Percentiles rank a stretch among this genome's conserved stretches.
Conservation (phyloP, 108 stramenopile genomes). For the Cyclostephanos tholiformis region DNA sequence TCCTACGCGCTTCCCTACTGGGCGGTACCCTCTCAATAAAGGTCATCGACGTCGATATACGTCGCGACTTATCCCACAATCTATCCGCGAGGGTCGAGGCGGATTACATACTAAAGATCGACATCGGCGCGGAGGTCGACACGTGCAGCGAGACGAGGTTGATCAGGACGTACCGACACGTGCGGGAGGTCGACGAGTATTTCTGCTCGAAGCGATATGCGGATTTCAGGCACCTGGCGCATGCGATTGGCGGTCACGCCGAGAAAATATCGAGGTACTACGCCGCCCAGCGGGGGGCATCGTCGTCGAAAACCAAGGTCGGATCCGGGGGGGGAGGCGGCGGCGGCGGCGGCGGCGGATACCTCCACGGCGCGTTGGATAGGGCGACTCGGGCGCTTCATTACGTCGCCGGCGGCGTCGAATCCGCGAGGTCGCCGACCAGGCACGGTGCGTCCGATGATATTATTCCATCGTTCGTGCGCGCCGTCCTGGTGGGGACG, state of each 20-base stretch:
- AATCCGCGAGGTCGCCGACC: not conserved
- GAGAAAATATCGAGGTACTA: slow-evolving; percentile 25
- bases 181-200: slow-evolving; percentile 15
- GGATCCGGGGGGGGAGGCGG: too few species aligned
- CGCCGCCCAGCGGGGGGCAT: not conserved
- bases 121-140: not conserved
- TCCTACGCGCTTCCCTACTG: slow-evolving; percentile 25
- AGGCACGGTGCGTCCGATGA: not conserved
- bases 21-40: slow-evolving; percentile 20
- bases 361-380: not conserved
- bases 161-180: not conserved
- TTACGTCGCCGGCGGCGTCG: not conserved
- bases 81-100: slow-evolving; percentile 12
- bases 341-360: not conserved
- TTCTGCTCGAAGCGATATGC: slow-evolving; percentile 32
- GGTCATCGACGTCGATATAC: slow-evolving; percentile 30
- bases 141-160: not conserved
- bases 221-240: slow-evolving; percentile 26
- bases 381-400: not conserved
- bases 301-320: not conserved
- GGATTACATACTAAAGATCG: slow-evolving; percentile 27
- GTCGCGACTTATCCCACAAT: slow-evolving; percentile 7
- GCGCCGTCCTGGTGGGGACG: slow-evolving; percentile 21
- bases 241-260: slow-evolving; percentile 12
- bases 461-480: slow-evolving; percentile 15